Evolutionary conservation across 2,329 filamentous ascomycete species (phyloP).

Genomic region (Huntiella decipiens): DNA sequence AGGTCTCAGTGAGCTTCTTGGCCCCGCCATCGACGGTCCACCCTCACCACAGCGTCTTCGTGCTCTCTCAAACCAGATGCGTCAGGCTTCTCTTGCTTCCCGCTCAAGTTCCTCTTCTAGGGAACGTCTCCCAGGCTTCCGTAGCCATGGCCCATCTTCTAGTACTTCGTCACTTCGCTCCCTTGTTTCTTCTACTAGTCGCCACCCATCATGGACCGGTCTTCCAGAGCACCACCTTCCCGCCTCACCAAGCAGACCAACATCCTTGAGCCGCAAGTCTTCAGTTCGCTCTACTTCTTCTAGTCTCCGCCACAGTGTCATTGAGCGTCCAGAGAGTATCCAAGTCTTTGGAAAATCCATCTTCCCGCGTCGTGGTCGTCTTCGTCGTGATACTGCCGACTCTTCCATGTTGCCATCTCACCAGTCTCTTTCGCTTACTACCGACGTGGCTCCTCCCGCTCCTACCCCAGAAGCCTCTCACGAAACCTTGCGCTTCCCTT

Average conservation of each 20-base stretch:
- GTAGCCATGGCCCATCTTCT: constrained; percentile 27
- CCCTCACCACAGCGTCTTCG: constrained; percentile 41
- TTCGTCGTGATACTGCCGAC: constrained; percentile 30
- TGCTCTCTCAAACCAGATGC: constrained; percentile 40
- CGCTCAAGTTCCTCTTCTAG: constrained; percentile 10
- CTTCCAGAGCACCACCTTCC: constrained; percentile 20
- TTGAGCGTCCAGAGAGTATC: constrained; percentile 37
- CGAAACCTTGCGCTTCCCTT: constrained; percentile 19
- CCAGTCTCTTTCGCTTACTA: constrained; percentile 1
- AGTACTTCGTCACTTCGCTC: constrained; percentile 37
- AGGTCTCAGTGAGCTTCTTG: constrained; percentile 27
- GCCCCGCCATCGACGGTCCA: constrained; percentile 39
- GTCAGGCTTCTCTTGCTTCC: constrained; percentile 26
- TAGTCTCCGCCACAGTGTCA: constrained; percentile 26
- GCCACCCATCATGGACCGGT: constrained; percentile 7
- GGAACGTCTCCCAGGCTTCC: constrained; percentile 4
- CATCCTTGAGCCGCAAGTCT: constrained; percentile 35
- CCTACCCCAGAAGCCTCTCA: neutral
- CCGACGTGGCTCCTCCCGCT: neutral
- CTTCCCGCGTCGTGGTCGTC: constrained; percentile 32
- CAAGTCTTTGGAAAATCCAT: constrained; percentile 40
- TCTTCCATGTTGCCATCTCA: constrained; percentile 2
- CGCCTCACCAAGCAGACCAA: constrained; percentile 22
- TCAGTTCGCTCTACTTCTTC: constrained; percentile 36
- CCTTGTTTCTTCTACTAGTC: constrained; percentile 14